Percentiles rank a stretch among this genome's conserved stretches.
Evolutionary conservation across 106 monocot species (phyloP).

Genomic region (Phalaenopsis equestris): DNA sequence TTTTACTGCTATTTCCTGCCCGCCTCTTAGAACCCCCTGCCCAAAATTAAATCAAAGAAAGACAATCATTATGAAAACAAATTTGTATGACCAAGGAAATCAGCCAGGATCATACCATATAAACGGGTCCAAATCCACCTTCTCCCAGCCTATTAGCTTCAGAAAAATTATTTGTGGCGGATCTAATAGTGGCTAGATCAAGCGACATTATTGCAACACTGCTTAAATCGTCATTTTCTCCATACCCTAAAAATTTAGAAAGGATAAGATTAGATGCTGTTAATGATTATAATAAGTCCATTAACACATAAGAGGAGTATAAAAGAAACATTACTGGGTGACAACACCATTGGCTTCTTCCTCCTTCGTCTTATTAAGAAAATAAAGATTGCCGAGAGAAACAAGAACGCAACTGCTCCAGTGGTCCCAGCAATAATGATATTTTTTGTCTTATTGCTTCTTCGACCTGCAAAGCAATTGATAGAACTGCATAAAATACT

Average conservation of each 20-base stretch:
- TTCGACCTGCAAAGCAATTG: not conserved
- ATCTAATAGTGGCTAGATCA: not conserved
- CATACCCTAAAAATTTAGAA: not conserved
- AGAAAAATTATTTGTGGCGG: conserved; percentile 8
- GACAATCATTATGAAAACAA: not conserved
- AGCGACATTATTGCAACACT: not conserved
- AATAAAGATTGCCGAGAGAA: conserved; percentile 2
- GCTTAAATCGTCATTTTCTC: not conserved
- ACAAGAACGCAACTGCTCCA: conserved; percentile 3
- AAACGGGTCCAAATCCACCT: conserved; percentile 12
- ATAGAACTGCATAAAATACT: not conserved
- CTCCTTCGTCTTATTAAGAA: not conserved
- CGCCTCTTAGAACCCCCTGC: conserved; percentile 10
- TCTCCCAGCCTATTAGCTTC: conserved; percentile 7
- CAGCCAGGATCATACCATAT: not conserved
- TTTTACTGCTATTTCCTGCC: conserved; percentile 19
- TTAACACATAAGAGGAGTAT: not conserved
- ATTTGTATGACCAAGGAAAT: not conserved
- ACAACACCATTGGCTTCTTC: not conserved
- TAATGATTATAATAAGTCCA: not conserved
- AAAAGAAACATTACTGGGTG: not conserved
- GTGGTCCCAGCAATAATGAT: not conserved
- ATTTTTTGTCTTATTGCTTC: not conserved
- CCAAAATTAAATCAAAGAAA: not conserved
- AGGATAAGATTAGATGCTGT: not conserved